These are phyloP conservation scores for Leccinellum luteum DNA, from an alignment of 768 basidiomycete genomes.

Conservation along the genomic window DNA sequence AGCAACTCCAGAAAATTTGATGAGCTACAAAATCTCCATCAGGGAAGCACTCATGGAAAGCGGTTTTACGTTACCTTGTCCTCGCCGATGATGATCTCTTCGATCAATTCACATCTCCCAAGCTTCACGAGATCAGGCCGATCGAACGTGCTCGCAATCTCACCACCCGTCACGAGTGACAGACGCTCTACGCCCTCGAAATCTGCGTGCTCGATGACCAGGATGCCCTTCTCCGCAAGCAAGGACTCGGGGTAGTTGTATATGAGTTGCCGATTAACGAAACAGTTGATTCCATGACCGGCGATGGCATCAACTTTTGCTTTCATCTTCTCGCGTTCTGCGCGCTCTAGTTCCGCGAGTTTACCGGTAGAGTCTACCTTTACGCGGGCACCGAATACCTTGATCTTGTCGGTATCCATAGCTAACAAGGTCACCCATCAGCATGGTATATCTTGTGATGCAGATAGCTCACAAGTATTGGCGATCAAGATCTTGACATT, in stretches of 20 bases:
- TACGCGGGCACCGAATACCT: conserved; percentile 95
- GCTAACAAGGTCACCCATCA: conserved; percentile 45
- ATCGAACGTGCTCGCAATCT: conserved; percentile 95
- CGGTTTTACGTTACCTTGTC: conserved; percentile 68
- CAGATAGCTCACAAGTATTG: conserved; percentile 78
- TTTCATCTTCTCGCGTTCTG: conserved; percentile 99
- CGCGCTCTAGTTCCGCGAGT: conserved; percentile 95
- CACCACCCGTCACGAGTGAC: conserved; percentile 95
- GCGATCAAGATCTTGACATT: conserved; percentile 96
- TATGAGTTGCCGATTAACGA: conserved; percentile 97
- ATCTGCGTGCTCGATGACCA: conserved; percentile 98
- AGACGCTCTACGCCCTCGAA: conserved; percentile 98
- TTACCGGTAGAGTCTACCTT: conserved; percentile 96
- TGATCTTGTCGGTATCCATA: conserved; percentile 99
- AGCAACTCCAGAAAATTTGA: conserved; percentile 99
- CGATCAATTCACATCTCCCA: conserved; percentile 90
- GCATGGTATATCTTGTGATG: neutral
- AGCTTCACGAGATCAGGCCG: conserved; percentile 89
- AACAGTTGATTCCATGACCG: conserved; percentile 79
- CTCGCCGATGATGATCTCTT: conserved; percentile 99
- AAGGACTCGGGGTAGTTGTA: conserved; percentile 99
- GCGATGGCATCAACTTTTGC: conserved; percentile 95
- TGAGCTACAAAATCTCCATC: conserved; percentile 58
- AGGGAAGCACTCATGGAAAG: neutral
- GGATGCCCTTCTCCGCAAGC: conserved; percentile 90